Evolutionary conservation across 2,329 filamentous ascomycete genomes (phyloP).

Genomic region (Diaporthe sp.): DNA sequence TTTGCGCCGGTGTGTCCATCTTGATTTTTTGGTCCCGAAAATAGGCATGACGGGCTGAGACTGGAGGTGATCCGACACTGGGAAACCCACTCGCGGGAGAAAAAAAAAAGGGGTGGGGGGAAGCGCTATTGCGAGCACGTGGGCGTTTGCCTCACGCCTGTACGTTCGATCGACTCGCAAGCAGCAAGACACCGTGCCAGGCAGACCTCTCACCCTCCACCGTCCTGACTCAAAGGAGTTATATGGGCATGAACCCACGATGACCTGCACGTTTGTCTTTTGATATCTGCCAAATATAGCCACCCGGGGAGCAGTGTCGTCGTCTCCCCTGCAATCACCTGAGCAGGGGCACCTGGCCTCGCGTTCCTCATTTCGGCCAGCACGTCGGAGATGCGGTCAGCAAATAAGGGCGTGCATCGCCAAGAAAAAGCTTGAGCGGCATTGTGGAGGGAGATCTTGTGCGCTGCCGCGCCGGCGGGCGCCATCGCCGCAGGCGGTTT

Average conservation of each 20-base stretch:
- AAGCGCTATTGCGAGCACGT: not conserved
- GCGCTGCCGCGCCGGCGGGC: slow-evolving; percentile 1
- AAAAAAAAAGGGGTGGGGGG: not conserved
- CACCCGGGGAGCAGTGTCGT: not conserved
- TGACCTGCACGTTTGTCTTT: not conserved
- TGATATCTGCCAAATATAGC: slow-evolving; percentile 13
- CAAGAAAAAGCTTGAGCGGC: slow-evolving; percentile 11
- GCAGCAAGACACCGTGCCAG: not conserved
- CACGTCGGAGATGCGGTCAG: not conserved
- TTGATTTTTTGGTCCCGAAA: not conserved
- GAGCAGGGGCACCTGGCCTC: not conserved
- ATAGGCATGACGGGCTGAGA: not conserved
- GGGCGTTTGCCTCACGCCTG: not conserved
- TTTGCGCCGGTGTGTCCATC: not conserved
- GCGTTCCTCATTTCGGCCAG: slow-evolving; percentile 4
- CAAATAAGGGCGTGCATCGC: not conserved
- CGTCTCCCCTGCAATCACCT: not conserved
- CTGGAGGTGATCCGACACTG: not conserved
- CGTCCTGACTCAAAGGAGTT: not conserved
- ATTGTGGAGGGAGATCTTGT: not conserved
- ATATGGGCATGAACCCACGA: not conserved
- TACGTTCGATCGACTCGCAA: not conserved
- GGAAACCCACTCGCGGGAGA: not conserved
- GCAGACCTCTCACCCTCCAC: not conserved
- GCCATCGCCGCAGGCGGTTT: not conserved